Evolutionary conservation across 2,329 filamentous ascomycete species (phyloP), one percentile per base, ranked within the genome.

Genomic region (Curvularia sp.): DNA sequence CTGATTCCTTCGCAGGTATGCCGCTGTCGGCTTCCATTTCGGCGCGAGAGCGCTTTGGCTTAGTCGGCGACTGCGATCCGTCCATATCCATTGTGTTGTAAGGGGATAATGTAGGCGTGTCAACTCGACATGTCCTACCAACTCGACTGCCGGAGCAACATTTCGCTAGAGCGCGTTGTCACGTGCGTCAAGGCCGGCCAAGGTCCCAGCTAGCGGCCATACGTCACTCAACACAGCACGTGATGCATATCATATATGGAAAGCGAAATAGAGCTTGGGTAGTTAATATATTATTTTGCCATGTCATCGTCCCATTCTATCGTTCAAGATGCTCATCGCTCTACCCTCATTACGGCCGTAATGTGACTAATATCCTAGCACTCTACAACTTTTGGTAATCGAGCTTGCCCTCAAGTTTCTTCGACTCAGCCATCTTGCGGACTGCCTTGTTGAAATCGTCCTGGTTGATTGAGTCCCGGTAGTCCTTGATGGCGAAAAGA

Each of bases 371-470:
- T 10, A 43, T 31, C 22, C 2, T 24, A 26, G 22, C 33, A 47
- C 30, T 47, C 63, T 89, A 97, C 81, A 97, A 83, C 82, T 97
- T 97, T 86, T 96, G 90, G 81, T 97, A 98, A 79, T 98, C 94
- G 49, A 98, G 85, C 83, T 98, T 98, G 80, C 95, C 94, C 80
- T 99, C 95, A 71, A 99, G 81, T 82, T 99, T 99, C 91, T 99
- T 99, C 62, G 92, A 86, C 80, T 99, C 95, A 15, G 91, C 93
- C 68, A 99, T 90, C 86, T 99, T 99, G 68, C 95, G 89, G 54
- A 99, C 95, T 4, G 95, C 95, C 82, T 97, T 97, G 84, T 97
- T 99, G 88, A 98, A 97, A 76, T 99, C 95, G 73, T 99, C 95
- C 78, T 99, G 95, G 81, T 91, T 98, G 80, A 99, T 91, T 12